A percentile compares a stretch with the other conserved stretches of the same genome.
phyloP scores from a whole-genome alignment of 2,329 filamentous ascomycete species.

The Tolypocladium pustulatum region DNA sequence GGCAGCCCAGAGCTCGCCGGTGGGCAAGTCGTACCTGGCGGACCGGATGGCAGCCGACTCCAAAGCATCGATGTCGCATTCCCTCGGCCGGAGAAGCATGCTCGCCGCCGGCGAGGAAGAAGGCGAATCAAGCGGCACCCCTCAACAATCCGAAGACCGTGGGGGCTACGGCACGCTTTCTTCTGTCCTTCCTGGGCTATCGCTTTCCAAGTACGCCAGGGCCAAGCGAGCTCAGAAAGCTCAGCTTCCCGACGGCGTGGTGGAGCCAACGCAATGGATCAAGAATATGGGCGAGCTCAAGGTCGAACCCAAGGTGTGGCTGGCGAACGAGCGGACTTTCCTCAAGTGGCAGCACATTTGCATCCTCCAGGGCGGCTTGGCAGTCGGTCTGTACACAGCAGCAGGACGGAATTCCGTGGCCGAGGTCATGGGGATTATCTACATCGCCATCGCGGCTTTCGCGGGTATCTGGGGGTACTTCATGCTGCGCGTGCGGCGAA shows the following conservation, averaged over 20 bases:
- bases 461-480: slow-evolving; percentile 79
- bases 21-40: slow-evolving; percentile 53
- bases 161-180: slow-evolving; percentile 47
- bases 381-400: slow-evolving; percentile 79
- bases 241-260: slow-evolving; percentile 75
- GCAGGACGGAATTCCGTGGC: slow-evolving; percentile 72
- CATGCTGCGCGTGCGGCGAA: slow-evolving; percentile 65
- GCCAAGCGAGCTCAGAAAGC: slow-evolving; percentile 39
- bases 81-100: slow-evolving; percentile 14
- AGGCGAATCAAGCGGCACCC: slow-evolving; percentile 21
- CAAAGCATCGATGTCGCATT: slow-evolving; percentile 19
- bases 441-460: slow-evolving; percentile 73
- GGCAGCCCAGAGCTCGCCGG: slow-evolving; percentile 53
- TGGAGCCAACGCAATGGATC: slow-evolving; percentile 76
- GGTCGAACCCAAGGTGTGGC: slow-evolving; percentile 96
- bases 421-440: slow-evolving; percentile 68
- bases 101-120: slow-evolving; percentile 21
- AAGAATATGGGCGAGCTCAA: slow-evolving; percentile 88
- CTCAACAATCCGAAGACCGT: slow-evolving; percentile 20
- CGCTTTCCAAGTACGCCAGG: slow-evolving; percentile 64
- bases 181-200: slow-evolving; percentile 73
- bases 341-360: slow-evolving; percentile 98
- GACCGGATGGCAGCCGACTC: slow-evolving; percentile 41
- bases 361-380: slow-evolving; percentile 74
- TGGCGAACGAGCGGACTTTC: slow-evolving; percentile 96